phyloP scores from a whole-genome alignment of 352 stramenopile species.

The Globisporangium perplexum region DNA sequence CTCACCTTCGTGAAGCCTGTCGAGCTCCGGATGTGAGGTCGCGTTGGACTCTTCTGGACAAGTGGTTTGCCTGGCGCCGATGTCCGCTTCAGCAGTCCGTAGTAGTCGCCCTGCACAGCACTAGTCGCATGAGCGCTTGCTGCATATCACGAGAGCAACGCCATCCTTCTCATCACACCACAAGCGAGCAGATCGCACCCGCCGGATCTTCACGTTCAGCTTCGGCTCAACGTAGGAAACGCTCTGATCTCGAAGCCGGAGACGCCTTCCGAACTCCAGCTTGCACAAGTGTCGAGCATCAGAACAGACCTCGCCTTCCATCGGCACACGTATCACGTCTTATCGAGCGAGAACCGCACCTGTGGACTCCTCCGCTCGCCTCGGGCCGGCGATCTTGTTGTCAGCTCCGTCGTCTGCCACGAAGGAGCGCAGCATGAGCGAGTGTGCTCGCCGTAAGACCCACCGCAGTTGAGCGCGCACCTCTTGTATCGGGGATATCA shows the following conservation, averaged over 20 bases:
- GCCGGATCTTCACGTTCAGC: slow-evolving; percentile 56
- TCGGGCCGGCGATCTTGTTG: slow-evolving; percentile 3
- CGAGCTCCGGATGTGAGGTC: slow-evolving; percentile 8
- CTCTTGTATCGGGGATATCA: background rate
- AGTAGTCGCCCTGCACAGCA: slow-evolving; percentile 48
- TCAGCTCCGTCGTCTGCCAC: slow-evolving; percentile 11
- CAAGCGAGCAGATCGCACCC: slow-evolving; percentile 16
- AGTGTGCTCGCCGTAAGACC: background rate
- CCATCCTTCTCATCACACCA: background rate
- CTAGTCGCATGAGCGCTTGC: background rate
- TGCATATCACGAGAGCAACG: background rate
- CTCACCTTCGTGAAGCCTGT: slow-evolving; percentile 11
- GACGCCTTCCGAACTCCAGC: slow-evolving; percentile 17
- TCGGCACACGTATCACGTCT: background rate
- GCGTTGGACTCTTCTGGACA: slow-evolving; percentile 10
- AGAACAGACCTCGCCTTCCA: background rate
- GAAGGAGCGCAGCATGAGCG: background rate
- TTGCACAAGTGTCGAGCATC: background rate
- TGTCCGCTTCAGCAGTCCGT: slow-evolving; percentile 43
- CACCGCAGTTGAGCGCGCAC: background rate
- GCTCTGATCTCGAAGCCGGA: slow-evolving; percentile 32
- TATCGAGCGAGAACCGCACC: background rate
- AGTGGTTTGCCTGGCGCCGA: slow-evolving; percentile 9
- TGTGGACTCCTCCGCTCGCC: slow-evolving; percentile 7
- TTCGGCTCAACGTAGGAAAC: slow-evolving; percentile 56